Evolutionary conservation across 202 grass and related monocot genomes (phyloP), one percentile per base, ranked within the genome.

Genomic region (Schoenoplectus tabernaemontani): DNA sequence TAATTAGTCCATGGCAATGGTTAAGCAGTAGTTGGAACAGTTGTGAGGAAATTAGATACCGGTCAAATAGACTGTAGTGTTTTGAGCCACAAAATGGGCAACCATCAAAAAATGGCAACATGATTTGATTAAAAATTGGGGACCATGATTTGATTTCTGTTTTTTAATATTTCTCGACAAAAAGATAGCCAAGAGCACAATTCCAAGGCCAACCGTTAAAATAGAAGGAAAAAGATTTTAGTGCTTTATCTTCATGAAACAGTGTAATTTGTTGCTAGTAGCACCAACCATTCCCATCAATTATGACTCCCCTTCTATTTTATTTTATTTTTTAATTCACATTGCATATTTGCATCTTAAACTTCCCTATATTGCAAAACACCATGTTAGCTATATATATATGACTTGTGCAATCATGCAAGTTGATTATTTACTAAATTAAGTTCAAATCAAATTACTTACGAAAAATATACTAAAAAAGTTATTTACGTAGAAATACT

Each of bases 261-360:
- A 83, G 19, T 66, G 67, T 64, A 20, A 57, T 39, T 36, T 76
- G 82, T 64, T 64, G 42, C 16, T 56, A 77, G 70, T 66, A 67
- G 69, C 44, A 84, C 57, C 82, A 84, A 84, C 58, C 82, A 84
- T 37, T 84, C 47, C 57, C 82, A 11, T 78, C 71, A 84, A 64
- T 80, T 44, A 41, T n/a, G 67, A 71, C 5, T 9, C 16, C 8
- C 34, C 5, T 41, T 51, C 46, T 46, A n/a, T 51, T 73, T 53
- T 43, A 16, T 50, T 74, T 42, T 22, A n/a, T 65, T 44, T 28
- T 24, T 74, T 74, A 51, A n/a, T 51, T 53, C 23, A 51, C 26
- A n/a, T 53, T 74, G 46, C 46, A 33, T 26, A 19, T 56, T 6
- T 56, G 51, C 51, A 7, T 51, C 13, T 72, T 71, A 1, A 47